A percentile compares a stretch with the other conserved stretches of the same genome.
These are phyloP conservation scores for Mimosa bimucronata DNA, from an alignment of 306 rosid species.

Conservation along the genomic window DNA sequence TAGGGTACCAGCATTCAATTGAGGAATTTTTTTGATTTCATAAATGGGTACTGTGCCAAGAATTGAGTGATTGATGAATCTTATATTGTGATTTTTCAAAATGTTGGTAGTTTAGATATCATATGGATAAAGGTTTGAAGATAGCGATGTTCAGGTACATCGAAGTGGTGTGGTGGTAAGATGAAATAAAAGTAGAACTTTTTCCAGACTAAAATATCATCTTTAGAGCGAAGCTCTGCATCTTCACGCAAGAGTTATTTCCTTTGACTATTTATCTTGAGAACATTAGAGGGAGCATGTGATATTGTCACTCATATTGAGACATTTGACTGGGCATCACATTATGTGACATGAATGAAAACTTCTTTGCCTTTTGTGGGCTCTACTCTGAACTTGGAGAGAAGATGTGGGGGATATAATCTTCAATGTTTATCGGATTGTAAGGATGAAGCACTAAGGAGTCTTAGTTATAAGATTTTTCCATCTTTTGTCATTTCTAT, in stretches of 20 bases:
- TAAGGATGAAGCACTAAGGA: neutral
- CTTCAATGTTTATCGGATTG: conserved; percentile 1
- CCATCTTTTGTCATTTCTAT: conserved; percentile 12
- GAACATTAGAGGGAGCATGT: neutral
- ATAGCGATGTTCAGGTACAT: neutral
- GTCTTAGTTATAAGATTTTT: conserved; percentile 14
- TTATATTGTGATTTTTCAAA: conserved; percentile 2
- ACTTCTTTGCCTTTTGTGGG: neutral
- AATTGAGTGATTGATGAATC: conserved; percentile 17
- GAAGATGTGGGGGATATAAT: conserved; percentile 15
- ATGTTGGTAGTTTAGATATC: neutral
- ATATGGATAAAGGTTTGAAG: conserved; percentile 9
- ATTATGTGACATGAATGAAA: neutral
- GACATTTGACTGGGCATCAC: neutral
- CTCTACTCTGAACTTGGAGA: neutral
- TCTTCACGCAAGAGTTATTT: neutral
- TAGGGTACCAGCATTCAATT: conserved; percentile 16
- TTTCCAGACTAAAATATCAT: conserved; percentile 9
- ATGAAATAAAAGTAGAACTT: conserved; percentile 21
- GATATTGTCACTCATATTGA: conserved; percentile 21
- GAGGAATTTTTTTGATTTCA: conserved; percentile 3
- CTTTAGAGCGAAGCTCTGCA: conserved; percentile 7
- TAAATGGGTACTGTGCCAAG: neutral
- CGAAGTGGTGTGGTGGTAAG: conserved; percentile 10
- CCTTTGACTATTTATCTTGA: conserved; percentile 15